Evolutionary conservation across 345 rosid genomes (phyloP).

Genomic region (Acer negundo): DNA sequence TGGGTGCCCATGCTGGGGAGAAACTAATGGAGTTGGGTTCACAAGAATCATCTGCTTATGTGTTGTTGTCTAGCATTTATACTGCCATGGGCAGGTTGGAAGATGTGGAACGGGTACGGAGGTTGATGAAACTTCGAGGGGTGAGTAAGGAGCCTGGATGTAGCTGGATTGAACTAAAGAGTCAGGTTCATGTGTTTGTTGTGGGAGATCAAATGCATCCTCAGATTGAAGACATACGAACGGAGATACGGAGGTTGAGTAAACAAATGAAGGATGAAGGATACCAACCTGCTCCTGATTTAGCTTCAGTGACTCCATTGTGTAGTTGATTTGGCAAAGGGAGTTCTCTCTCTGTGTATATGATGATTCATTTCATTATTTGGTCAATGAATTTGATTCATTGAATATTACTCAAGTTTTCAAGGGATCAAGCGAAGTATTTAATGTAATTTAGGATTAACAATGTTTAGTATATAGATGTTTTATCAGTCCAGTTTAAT

Average conservation of each 20-base stretch:
- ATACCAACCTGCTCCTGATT: slow-evolving; percentile 26
- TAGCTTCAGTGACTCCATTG: slow-evolving; percentile 19
- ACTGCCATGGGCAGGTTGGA: slow-evolving; percentile 49
- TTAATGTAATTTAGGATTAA: not conserved
- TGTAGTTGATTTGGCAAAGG: slow-evolving; percentile 1
- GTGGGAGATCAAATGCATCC: slow-evolving; percentile 68
- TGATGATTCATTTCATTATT: slow-evolving; percentile 5
- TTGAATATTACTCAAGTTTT: not conserved
- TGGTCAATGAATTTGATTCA: not conserved
- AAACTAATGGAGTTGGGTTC: slow-evolving; percentile 70
- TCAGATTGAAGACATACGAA: slow-evolving; percentile 38
- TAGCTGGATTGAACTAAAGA: slow-evolving; percentile 69
- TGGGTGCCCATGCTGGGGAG: slow-evolving; percentile 80
- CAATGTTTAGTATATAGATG: not conserved
- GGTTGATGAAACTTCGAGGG: slow-evolving; percentile 53
- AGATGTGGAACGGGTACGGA: slow-evolving; percentile 59
- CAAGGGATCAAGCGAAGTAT: not conserved
- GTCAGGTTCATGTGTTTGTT: slow-evolving; percentile 54
- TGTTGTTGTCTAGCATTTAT: slow-evolving; percentile 55
- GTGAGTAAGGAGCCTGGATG: slow-evolving; percentile 75
- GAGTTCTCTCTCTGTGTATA: not conserved
- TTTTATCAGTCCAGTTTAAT: not conserved
- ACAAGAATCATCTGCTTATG: slow-evolving; percentile 69
- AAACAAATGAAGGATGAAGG: slow-evolving; percentile 66
- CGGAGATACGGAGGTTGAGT: slow-evolving; percentile 39